Evolutionary conservation across 345 rosid genomes (phyloP), one percentile per base, ranked within the genome.

Genomic region (Mercurialis annua): DNA sequence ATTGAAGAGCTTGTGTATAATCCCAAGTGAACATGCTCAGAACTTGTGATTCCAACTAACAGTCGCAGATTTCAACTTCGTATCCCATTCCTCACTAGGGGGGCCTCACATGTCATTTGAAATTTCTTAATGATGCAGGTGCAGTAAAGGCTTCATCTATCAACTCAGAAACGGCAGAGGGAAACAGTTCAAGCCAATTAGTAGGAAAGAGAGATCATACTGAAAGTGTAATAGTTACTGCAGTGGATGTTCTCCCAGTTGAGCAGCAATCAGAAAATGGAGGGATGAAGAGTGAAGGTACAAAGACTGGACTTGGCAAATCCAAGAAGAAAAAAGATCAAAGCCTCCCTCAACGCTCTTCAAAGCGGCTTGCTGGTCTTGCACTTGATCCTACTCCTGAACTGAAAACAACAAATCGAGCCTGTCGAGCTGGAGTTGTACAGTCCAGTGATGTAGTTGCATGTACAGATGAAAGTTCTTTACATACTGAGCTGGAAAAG

Each of bases 311-410:
- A 49, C 48, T 18, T 58, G 52, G 70, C 46, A 80, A 76, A 46
- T 66, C 79, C 53, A 80, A 74, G 72, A 72, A 73, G 70, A 84
- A 72, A 62, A 82, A 77, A 36, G 67, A 62, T 21, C 44, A 71
- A 30, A 70, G 77, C 46, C 55, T 79, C 59, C 83, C 93, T 46
- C 85, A 89, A 33, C 81, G 97, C 62, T 72, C 90, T 71, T 95
- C 99, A 71, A 92, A 85, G 76, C 85, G 98, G 21, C 92, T 95
- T 68, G 92, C 99, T 76, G 98, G 96, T 48, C 66, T 91, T 64
- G 84, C 85, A 50, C 88, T 84, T 62, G 86, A 90, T 69, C 87
- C 87, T 29, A 73, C 74, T 38, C 85, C 87, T 64, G 93, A 89
- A 76, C 76, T 85, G 36, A 73, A 82, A 71, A 46, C 81, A 68